phyloP scores from a whole-genome alignment of 257 asterid genomes.

The Solanum dulcamara region DNA sequence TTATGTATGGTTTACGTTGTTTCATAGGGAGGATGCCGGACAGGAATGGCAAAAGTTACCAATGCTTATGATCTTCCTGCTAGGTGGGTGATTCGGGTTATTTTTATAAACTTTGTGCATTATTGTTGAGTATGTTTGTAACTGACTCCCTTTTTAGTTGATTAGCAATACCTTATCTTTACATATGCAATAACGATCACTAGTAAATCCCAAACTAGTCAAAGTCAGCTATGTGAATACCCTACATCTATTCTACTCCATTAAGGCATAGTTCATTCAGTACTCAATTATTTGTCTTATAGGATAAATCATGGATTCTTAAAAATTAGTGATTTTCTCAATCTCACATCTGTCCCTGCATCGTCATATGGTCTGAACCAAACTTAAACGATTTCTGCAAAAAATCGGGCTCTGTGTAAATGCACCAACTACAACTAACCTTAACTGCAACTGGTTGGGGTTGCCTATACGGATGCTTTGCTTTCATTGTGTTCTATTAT shows the following conservation, averaged over 20 bases:
- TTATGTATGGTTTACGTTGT: neutral
- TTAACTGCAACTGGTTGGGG: neutral
- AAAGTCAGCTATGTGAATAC: neutral
- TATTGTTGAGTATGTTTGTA: neutral
- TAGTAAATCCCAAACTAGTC: neutral
- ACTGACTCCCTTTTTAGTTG: neutral
- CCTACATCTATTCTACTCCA: neutral
- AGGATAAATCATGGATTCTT: neutral
- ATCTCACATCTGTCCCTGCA: neutral
- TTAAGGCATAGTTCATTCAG: neutral
- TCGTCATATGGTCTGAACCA: neutral
- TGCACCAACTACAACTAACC: neutral
- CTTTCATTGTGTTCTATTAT: neutral
- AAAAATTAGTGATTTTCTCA: neutral
- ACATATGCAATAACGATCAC: neutral
- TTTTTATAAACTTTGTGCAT: neutral
- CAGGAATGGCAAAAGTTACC: constrained; percentile 94
- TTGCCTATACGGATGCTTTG: neutral
- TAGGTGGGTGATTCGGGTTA: constrained; percentile 34
- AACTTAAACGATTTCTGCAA: neutral
- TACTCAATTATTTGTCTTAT: neutral
- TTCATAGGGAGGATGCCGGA: constrained; percentile 93
- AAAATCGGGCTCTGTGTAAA: neutral
- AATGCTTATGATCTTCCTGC: constrained; percentile 84
- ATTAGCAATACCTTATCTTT: neutral